Percentiles rank a stretch among this genome's conserved stretches.
phyloP scores from a whole-genome alignment of 257 asterid genomes.

The Gynochthodes officinalis region DNA sequence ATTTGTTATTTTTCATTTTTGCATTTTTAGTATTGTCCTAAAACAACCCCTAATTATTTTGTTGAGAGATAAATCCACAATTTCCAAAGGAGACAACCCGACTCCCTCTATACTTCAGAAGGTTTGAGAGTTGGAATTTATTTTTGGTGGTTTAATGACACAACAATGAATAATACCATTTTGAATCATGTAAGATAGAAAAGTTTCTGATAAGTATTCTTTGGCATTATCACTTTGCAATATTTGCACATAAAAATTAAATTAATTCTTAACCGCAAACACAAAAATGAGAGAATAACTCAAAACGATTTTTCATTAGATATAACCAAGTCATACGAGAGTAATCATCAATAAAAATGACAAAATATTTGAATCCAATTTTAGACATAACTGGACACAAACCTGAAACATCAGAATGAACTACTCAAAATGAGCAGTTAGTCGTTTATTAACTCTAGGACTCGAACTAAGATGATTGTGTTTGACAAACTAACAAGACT shows the following conservation, averaged over 20 bases:
- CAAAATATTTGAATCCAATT: neutral
- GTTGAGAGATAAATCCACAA: too few relatives aligned
- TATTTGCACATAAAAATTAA: neutral
- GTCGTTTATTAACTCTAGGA: conserved; percentile 8
- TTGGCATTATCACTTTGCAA: neutral
- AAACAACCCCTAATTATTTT: too few relatives aligned
- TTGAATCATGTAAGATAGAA: neutral
- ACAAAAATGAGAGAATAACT: neutral
- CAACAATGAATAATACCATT: neutral
- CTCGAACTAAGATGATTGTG: neutral
- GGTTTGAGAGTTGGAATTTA: too few relatives aligned
- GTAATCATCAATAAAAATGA: neutral
- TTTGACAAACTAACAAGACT: neutral
- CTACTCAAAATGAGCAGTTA: neutral
- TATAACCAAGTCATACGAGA: conserved; percentile 5
- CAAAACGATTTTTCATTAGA: neutral
- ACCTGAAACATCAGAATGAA: conserved; percentile 10
- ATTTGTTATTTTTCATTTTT: too few relatives aligned
- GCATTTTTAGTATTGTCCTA: too few relatives aligned
- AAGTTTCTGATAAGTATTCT: neutral
- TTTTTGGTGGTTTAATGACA: too few relatives aligned
- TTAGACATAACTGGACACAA: neutral
- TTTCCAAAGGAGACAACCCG: too few relatives aligned
- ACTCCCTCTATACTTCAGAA: too few relatives aligned
- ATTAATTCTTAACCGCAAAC: too few relatives aligned